A percentile compares a stretch with the other conserved stretches of the same genome.
Conservation (phyloP, 2,329 filamentous ascomycete species). For the Gliomastix tumulicola region DNA sequence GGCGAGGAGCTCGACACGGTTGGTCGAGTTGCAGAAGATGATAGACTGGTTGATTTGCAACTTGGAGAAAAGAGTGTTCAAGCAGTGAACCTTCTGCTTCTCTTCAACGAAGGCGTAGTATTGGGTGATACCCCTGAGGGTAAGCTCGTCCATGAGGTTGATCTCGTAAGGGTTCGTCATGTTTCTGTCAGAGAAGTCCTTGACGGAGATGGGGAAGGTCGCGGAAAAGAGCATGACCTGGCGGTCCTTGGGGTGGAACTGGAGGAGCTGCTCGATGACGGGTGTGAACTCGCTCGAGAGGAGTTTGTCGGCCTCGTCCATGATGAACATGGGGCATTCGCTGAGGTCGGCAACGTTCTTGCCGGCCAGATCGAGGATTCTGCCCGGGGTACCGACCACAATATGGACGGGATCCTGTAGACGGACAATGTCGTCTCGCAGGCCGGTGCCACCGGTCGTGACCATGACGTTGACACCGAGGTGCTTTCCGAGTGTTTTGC, state of each 20-base stretch:
- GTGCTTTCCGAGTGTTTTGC: conserved; percentile 96
- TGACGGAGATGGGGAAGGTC: conserved; percentile 94
- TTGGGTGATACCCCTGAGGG: conserved; percentile 94
- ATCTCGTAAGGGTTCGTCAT: conserved; percentile 97
- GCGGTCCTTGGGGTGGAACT: conserved; percentile 93
- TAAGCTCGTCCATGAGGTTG: conserved; percentile 99
- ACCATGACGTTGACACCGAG: conserved; percentile 99
- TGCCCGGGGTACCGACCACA: conserved; percentile 91
- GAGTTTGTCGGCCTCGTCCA: conserved; percentile 99
- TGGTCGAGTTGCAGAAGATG: conserved; percentile 99
- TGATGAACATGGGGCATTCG: conserved; percentile 95
- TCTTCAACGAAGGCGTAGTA: conserved; percentile 99
- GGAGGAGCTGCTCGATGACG: conserved; percentile 90
- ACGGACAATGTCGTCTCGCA: conserved; percentile 95
- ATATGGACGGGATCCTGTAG: conserved; percentile 93
- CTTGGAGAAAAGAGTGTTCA: conserved; percentile 98
- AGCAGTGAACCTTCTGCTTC: conserved; percentile 97
- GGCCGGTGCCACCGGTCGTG: conserved; percentile 88
- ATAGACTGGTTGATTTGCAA: conserved; percentile 99
- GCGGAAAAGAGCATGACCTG: conserved; percentile 99
- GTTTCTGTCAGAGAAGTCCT: conserved; percentile 97
- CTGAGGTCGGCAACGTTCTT: conserved; percentile 96
- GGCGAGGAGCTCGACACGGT: conserved; percentile 91
- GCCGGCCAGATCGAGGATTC: conserved; percentile 91
- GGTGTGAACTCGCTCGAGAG: conserved; percentile 95